Evolutionary conservation across 441 rosid genomes (phyloP), one percentile per base, ranked within the genome.

Genomic region (Croton setiger): DNA sequence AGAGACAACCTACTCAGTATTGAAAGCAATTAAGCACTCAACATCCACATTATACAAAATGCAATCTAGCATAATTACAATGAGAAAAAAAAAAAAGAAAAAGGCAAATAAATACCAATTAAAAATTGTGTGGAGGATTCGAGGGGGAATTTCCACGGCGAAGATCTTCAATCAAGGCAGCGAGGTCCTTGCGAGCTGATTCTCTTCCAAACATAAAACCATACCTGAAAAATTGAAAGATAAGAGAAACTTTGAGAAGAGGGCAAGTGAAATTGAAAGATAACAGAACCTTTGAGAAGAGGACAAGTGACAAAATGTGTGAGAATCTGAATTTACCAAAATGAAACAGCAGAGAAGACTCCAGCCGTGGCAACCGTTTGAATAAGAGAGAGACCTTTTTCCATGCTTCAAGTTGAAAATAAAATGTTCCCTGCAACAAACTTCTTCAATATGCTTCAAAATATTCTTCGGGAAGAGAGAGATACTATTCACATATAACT

Each of bases 181-280:
- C 88, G 39, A 91, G 92, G 68, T 91, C 96, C 75, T 86, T 87
- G 51, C 91, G 86, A 67, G 94, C 96, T 7, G 96, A 87, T 75
- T 91, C 95, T 80, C 93, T 83, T 45, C 97, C 98, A 61, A 88
- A 87, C 96, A 88, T 86, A 84, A 93, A 93, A 27, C 97, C 98
- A 65, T 91, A 89, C 96, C 96, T 88, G 70, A 72, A 4, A 53
- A 69, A 14, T 51, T 15, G 11, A 11, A 54, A 48, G 54, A 64
- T 55, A 60, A 45, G 51, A 39, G 54, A 49, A 35, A 41, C 57
- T 12, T 62, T 31, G 5, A 48, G n/a, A 6, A 51, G 41, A n/a
- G 18, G 7, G 53, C 12, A n/a, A n/a, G 49, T 54, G 66, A 37
- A 23, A 4, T 12, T 43, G 51, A 37, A 62, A 60, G 39, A 27